Evolutionary conservation across 768 basidiomycete species (phyloP), one percentile per base, ranked within the genome.

Genomic region (Tremella mesenterica): DNA sequence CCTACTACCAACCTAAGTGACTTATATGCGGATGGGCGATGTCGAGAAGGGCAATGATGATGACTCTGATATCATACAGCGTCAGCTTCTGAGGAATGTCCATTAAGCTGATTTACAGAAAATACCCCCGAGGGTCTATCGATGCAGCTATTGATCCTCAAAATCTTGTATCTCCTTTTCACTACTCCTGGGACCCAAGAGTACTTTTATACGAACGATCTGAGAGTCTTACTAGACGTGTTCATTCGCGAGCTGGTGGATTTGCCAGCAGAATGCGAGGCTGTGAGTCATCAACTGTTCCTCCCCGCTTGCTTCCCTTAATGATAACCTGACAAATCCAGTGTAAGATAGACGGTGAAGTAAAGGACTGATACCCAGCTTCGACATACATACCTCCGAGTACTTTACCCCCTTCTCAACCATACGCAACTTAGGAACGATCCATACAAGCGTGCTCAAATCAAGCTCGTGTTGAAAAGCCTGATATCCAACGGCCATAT

Each of bases 141-240:
- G 75, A 88, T 93, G 83, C 90, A 95, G 61, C 76, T 97, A 16
- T 79, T 97, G 50, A 85, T 97, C 46, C 78, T 99, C 64, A 99
- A 99, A 73, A 80, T 96, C 34, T 79, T 99, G 1, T 99, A 93
- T 70, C 81, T 96, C 6, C 79, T 99, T 9, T 97, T 96, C 72
- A 93, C 90, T 14, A 95, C 88, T 1, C 83, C 84, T 57, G 88
- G 85, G 28, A 91, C 90, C 10, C 84, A 85, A 4, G 91, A 97
- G 71, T 97, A 89, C 71, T 97, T 99, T 67, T 99, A 95, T 74
- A 96, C 91, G 14, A 99, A 99, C 67, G 95, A 99, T 64, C 78
- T 99, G 28, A 81, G 88, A 62, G 95, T 99, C 3, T 78, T 99
- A 13, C 89, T 99, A 12, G 95, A 99, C 64, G 95, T 99, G 1